Conservation (phyloP, 2,329 filamentous ascomycete genomes). For the Ilyonectria sp. region DNA sequence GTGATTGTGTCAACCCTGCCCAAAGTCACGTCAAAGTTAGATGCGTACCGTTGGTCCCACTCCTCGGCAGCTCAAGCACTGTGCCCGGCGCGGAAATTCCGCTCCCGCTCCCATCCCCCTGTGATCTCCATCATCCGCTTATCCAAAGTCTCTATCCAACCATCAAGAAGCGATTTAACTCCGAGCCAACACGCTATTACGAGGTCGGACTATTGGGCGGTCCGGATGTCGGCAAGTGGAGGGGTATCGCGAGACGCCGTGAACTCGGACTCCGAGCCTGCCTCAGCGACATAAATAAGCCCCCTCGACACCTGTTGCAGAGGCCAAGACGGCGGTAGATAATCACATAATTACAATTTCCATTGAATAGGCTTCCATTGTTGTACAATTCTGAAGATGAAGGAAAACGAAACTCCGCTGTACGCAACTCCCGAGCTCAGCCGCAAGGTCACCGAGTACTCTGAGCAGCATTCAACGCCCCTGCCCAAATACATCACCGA, state of each 20-base stretch:
- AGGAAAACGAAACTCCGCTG: conserved; percentile 55
- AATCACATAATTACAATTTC: background rate
- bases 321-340: background rate
- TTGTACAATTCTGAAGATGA: conserved; percentile 51
- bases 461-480: conserved; percentile 57
- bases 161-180: conserved; percentile 21
- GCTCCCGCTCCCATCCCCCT: background rate
- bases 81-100: background rate
- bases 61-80: background rate
- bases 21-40: conserved; percentile 28
- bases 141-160: background rate
- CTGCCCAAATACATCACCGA: conserved; percentile 60
- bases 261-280: conserved; percentile 37
- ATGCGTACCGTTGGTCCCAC: background rate
- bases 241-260: conserved; percentile 21
- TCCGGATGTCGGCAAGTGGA: conserved; percentile 30
- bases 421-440: conserved; percentile 61
- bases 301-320: background rate
- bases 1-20: conserved; percentile 30
- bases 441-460: conserved; percentile 59
- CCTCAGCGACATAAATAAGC: conserved; percentile 2
- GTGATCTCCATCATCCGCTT: conserved; percentile 1
- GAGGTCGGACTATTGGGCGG: conserved; percentile 34
- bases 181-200: conserved; percentile 16
- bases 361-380: conserved; percentile 1